Base-by-base conservation (phyloP, 1,139 yeast species). In the Pichia sp. region DNA sequence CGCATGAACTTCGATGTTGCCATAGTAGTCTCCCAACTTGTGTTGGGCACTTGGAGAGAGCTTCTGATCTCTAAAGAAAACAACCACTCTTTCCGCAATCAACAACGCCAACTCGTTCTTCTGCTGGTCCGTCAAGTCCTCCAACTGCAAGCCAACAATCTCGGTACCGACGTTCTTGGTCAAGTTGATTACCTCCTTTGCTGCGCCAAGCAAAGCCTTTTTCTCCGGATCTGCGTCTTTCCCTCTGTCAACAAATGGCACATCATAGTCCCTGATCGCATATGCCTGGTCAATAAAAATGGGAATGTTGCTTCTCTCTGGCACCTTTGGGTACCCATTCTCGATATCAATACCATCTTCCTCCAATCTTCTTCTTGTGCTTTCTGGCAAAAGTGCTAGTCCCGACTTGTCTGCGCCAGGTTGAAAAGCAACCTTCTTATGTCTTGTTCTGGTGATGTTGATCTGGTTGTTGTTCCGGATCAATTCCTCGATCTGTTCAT, bases 151-250 rank as follows among this genome's bases (percentile, higher is more conserved):
- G 1, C 83, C 84, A 51, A 77, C 76, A 62, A 81, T 72, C 63
- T 80, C 84, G n/a, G 82, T 79, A 57, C 85, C 85, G 57, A 79
- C 68, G 57, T 76, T 74, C 56, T 75, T 76, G 48, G 82, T 77
- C 59, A 78, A 69, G 56, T 79, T 60, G 43, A 61, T 72, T 15
- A 79, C 80, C 61, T 77, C 78, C 54, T 68, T 72, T n/a, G 81
- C 82, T 51, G 81, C 82, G 19, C 76, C 74, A 52, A 79, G 72
- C 50, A 79, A 64, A 1, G 80, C 78, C 64, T 75, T 78, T 71
- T 79, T 79, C 57, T 77, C 81, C 4, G 79, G 79, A 59, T 79
- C 82, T 36, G 82, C 82, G 59, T 72, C 71, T 54, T 67, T 68
- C 45, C 78, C 83, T 59, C 82, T 67, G 57, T 78, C 81, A 52